Evolutionary conservation across 352 stramenopile species (phyloP).

Genomic region (Albugo candida): DNA sequence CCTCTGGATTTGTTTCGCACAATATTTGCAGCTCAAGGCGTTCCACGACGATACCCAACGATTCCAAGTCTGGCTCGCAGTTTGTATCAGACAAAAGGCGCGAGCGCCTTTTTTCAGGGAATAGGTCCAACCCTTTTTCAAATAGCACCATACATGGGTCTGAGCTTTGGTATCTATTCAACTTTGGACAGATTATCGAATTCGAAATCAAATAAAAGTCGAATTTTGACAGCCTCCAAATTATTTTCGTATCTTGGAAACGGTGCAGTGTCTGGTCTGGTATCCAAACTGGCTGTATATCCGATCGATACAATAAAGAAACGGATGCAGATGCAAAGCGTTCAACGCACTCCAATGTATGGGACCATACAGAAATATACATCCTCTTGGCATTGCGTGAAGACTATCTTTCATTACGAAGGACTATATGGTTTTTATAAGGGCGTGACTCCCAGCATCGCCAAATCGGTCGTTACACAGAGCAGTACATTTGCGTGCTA

Average conservation of each 20-base stretch:
- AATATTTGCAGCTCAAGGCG: constrained; percentile 80
- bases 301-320: constrained; percentile 93
- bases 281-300: constrained; percentile 87
- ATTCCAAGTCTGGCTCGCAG: constrained; percentile 55
- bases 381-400: constrained; percentile 34
- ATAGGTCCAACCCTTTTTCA: constrained; percentile 70
- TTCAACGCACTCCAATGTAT: constrained; percentile 35
- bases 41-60: constrained; percentile 62
- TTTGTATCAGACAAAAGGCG: constrained; percentile 46
- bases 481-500: constrained; percentile 66
- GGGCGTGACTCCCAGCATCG: constrained; percentile 46
- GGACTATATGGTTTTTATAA: constrained; percentile 50
- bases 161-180: constrained; percentile 89
- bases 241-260: constrained; percentile 41
- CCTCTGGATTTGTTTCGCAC: constrained; percentile 90
- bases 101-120: constrained; percentile 82
- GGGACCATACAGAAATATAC: constrained; percentile 46
- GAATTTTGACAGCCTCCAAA: constrained; percentile 10
- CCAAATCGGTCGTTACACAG: constrained; percentile 63
- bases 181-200: constrained; percentile 20
- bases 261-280: constrained; percentile 73
- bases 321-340: constrained; percentile 80
- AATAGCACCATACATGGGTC: constrained; percentile 90
- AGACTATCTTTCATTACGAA: constrained; percentile 36
- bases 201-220: constrained; percentile 3